These are phyloP conservation scores for Acacia acuminata DNA, from an alignment of 306 rosid species.

Conservation along the genomic window DNA sequence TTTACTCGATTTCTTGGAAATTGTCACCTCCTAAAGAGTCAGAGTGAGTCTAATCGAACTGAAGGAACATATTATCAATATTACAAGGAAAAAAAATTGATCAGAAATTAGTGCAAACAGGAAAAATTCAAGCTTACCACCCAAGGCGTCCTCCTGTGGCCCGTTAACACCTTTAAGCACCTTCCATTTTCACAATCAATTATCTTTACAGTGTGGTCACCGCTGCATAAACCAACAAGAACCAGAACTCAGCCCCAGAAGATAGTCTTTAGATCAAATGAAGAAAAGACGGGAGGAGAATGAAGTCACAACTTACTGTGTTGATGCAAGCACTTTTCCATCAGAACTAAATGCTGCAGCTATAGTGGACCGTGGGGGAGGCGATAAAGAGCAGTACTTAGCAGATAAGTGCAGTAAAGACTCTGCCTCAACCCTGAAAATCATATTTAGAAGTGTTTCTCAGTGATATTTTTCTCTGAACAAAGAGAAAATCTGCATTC, in stretches of 20 bases:
- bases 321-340: slow-evolving; percentile 54
- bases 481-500: slow-evolving; percentile 5
- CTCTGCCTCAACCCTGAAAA: slow-evolving; percentile 54
- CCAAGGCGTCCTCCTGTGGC: slow-evolving; percentile 60
- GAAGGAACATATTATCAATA: neutral
- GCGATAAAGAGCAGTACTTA: slow-evolving; percentile 47
- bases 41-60: neutral
- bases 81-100: neutral
- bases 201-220: slow-evolving; percentile 55
- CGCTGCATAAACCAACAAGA: slow-evolving; percentile 36
- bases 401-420: slow-evolving; percentile 46
- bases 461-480: neutral
- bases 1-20: neutral
- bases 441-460: slow-evolving; percentile 22
- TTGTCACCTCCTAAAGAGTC: neutral
- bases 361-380: slow-evolving; percentile 56
- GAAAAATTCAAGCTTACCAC: slow-evolving; percentile 43
- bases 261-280: slow-evolving; percentile 7
- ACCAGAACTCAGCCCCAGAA: slow-evolving; percentile 21
- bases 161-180: slow-evolving; percentile 50
- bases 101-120: slow-evolving; percentile 19
- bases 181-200: slow-evolving; percentile 48
- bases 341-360: slow-evolving; percentile 58
- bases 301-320: slow-evolving; percentile 43
- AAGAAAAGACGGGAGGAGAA: slow-evolving; percentile 16